Base-by-base conservation (phyloP, 2,329 filamentous ascomycete genomes). In the Clathrospora elynae region DNA sequence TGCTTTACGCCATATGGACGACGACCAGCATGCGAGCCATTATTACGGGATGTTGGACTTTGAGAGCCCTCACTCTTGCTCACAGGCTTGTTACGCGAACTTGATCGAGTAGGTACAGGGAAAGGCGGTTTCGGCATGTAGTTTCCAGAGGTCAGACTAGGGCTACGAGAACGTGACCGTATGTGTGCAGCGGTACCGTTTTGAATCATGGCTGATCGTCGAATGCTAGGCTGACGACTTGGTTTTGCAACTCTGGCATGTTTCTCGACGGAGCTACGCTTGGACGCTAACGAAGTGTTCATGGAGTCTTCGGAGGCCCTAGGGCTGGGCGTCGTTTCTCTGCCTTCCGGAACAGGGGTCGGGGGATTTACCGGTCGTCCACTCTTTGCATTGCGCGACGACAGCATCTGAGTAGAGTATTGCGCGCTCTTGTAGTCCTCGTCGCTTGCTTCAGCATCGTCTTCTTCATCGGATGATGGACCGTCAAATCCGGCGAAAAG, bases 31-130 rank as follows among this genome's bases (percentile, higher is more conserved):
- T 68, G 52, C 16, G 53, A 44, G 29, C 60, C 62, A 40, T 58
- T 62, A 70, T 77, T 59, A 20, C 82, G 79, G 13, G 78, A 77
- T 1, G 86, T 90, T 1, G 90, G 90, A 64, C 89, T 96, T 51
- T 83, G 80, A 26, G 84, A 85, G 3, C 87, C 87, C 50, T 96
- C 90, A 64, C 87, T 90, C 35, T 80, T 75, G 54, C 80, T 85
- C 46, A 84, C 71, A 1, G 83, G 81, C 14, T 85, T 79, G 59
- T 86, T 85, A 46, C 90, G 83, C 5, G 91, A 99, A 70, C 92
- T 97, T 19, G 89, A 88, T 42, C 93, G 80, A 3, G 85, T 86
- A 0, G 93, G 93, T 5, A 99, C 95, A 0, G 93, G 91, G 74
- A 95, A 96, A 0, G 93, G 93, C 18, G 93, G 91, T 37, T 72